Evolutionary conservation across 306 rosid species (phyloP).

Genomic region (Castanea sativa): DNA sequence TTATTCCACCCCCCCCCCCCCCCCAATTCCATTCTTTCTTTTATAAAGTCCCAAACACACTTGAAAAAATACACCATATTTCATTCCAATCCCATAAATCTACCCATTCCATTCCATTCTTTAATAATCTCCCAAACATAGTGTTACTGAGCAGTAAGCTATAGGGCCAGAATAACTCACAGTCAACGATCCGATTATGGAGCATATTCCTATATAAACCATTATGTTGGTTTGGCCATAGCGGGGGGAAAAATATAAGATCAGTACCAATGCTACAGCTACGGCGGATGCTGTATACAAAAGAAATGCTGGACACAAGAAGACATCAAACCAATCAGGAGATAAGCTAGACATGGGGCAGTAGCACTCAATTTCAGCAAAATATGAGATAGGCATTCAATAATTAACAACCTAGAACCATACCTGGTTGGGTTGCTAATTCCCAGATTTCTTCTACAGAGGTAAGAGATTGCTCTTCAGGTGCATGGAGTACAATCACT

Average conservation of each 20-base stretch:
- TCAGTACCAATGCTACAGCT: constrained; percentile 59
- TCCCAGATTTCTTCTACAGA: constrained; percentile 79
- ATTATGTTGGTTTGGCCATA: constrained; percentile 75
- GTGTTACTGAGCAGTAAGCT: not conserved
- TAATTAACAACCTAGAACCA: constrained; percentile 9
- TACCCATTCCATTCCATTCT: too few relatives aligned
- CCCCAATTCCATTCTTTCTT: too few relatives aligned
- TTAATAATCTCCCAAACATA: too few relatives aligned
- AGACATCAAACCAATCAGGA: not conserved
- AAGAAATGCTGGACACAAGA: constrained; percentile 62
- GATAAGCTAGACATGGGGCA: not conserved
- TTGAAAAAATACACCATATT: too few relatives aligned
- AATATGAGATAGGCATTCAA: constrained; percentile 1
- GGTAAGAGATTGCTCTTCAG: constrained; percentile 50
- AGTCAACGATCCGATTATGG: constrained; percentile 79
- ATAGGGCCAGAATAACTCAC: constrained; percentile 36
- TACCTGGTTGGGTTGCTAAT: constrained; percentile 84
- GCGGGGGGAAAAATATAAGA: constrained; percentile 70
- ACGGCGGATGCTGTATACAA: constrained; percentile 66
- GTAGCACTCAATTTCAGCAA: not conserved
- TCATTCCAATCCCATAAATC: too few relatives aligned
- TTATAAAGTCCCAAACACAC: too few relatives aligned
- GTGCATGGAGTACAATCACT: constrained; percentile 77
- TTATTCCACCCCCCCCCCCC: too few relatives aligned
- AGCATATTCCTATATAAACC: constrained; percentile 72